Percentiles rank a stretch among this genome's conserved stretches.
Evolutionary conservation across 192 early-diverging fungal species (phyloP).

Genomic region (Mortierella claussenii): DNA sequence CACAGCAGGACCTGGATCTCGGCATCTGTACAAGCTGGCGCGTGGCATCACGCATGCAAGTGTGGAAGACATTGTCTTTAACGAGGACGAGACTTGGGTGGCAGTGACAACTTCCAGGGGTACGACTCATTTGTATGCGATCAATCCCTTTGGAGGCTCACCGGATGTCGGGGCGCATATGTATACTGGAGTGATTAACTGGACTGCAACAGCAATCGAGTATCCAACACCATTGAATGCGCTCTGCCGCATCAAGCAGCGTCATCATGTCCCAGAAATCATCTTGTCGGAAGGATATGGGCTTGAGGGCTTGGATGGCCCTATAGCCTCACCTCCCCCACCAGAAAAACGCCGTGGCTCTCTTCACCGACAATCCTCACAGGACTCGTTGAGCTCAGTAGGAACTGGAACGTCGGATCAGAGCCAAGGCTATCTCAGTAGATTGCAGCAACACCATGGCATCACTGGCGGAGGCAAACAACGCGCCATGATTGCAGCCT

Average conservation of each 20-base stretch:
- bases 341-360: conserved; percentile 29
- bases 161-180: conserved; percentile 69
- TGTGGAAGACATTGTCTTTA: conserved; percentile 77
- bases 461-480: conserved; percentile 13
- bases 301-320: not conserved
- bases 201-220: conserved; percentile 46
- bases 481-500: conserved; percentile 43
- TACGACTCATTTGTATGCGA: conserved; percentile 79
- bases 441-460: conserved; percentile 11
- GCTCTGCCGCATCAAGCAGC: conserved; percentile 47
- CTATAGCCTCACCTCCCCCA: not conserved
- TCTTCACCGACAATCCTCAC: conserved; percentile 25
- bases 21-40: conserved; percentile 77
- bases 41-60: conserved; percentile 82
- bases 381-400: conserved; percentile 38
- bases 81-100: conserved; percentile 77
- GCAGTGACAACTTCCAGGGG: conserved; percentile 78
- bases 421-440: conserved; percentile 24
- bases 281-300: conserved; percentile 20
- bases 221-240: conserved; percentile 39
- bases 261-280: conserved; percentile 42
- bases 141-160: conserved; percentile 70
- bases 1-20: conserved; percentile 30
- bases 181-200: conserved; percentile 50
- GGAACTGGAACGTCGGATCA: conserved; percentile 35